Base-by-base conservation (phyloP, 352 stramenopile genomes). In the Phytophthora brassicae region DNA sequence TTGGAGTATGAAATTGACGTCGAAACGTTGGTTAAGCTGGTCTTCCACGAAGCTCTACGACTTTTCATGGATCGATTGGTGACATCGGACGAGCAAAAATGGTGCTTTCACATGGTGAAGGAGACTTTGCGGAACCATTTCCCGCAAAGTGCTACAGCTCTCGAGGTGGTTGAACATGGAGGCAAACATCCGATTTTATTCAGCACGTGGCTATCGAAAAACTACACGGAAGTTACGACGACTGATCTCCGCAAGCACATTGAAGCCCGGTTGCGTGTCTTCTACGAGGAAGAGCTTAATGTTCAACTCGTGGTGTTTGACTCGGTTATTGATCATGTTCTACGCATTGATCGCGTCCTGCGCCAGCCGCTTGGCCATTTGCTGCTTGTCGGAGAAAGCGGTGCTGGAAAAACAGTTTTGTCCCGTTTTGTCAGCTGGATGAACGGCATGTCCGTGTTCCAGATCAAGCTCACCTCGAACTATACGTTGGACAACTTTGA, bases 371-470 rank as follows among this genome's bases (percentile, higher is more conserved):
- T 99, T 78, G 98, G 98, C 0, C 98, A 99, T 69, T 74, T 99
- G 53, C 78, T 99, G 13, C 75, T 99, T 22, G 97, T 99, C 28
- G 98, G 98, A 52, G 97, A 99, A 74, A 98, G 92, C 43, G 98
- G 97, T 20, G 96, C 96, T 12, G 98, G 98, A 49, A 99, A 99
- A 77, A 99, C 97, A 23, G 96, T 99, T 29, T 76, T 99, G 3
- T 99, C 95, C 19, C 97, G 97, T 39, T 99, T 99, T 74, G 97
- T 99, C 44, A 98, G 96, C 41, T 99, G 98, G 98, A 99, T 99
- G 96, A 99, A 99, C 59, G 98, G 97, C 19, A 96, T 99, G 60
- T 96, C 87, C 17, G 97, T 99, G n/a, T 99, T 99, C 77, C 96
- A 99, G 72, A 99, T 99, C 78, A 99, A 99, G 68, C 85, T 98